These are phyloP conservation scores for Pseudozyma pruni DNA, from an alignment of 1,284 basidiomycete species.

Conservation along the genomic window DNA sequence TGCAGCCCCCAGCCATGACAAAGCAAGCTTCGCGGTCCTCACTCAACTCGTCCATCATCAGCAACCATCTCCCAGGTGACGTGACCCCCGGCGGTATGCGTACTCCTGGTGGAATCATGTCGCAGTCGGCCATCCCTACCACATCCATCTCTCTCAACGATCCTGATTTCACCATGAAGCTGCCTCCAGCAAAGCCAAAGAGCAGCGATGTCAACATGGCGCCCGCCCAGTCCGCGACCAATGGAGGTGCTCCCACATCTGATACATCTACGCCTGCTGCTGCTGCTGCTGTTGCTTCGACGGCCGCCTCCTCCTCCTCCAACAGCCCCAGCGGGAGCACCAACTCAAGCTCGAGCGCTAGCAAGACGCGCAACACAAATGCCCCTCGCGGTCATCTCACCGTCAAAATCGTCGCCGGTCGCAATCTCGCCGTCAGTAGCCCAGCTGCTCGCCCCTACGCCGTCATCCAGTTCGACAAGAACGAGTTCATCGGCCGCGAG, in stretches of 20 bases:
- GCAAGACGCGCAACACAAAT: constrained; percentile 56
- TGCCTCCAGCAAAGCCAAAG: constrained; percentile 59
- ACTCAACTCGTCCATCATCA: constrained; percentile 40
- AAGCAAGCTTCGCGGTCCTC: constrained; percentile 40
- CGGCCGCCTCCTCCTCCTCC: constrained; percentile 8
- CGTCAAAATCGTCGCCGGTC: constrained; percentile 92
- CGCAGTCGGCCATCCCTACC: constrained; percentile 58
- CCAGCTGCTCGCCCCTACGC: constrained; percentile 83
- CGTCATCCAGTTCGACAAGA: constrained; percentile 98
- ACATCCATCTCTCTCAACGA: constrained; percentile 55
- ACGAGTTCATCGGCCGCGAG: constrained; percentile 94
- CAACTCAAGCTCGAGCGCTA: constrained; percentile 10
- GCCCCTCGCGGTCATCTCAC: constrained; percentile 81
- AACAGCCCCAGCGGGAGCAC: constrained; percentile 2
- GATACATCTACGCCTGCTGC: too few relatives aligned
- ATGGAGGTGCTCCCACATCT: constrained; percentile 6
- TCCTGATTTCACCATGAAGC: constrained; percentile 66
- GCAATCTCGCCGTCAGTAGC: constrained; percentile 74
- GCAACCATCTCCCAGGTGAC: constrained; percentile 31
- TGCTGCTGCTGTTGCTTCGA: background rate
- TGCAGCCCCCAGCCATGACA: constrained; percentile 41
- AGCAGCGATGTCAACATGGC: constrained; percentile 14
- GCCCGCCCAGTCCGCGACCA: background rate
- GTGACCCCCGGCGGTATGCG: constrained; percentile 56
- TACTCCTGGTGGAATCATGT: constrained; percentile 59